Evolutionary conservation across 331 rosid species (phyloP), one percentile per base, ranked within the genome.

Genomic region (Pyracantha coccinea): DNA sequence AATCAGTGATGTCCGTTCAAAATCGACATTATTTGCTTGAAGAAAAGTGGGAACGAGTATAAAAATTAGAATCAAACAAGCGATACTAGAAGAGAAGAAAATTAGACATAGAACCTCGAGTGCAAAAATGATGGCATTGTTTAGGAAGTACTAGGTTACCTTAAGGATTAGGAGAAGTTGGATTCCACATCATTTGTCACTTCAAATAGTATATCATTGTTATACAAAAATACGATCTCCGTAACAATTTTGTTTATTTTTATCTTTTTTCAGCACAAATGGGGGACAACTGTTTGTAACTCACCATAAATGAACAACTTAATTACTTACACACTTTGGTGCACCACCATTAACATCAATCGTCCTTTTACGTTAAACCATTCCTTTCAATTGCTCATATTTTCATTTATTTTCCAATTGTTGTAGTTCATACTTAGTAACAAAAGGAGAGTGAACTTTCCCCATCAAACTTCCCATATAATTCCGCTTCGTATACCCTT

Each of bases 1-100:
- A 38, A 38, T 9, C 44, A 38, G 1, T 93, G 96, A 76, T 91
- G 97, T 15, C 96, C 93, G 83, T 93, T 91, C 2, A 63, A 90
- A 78, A 76, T 87, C 89, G 29, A 91, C 82, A 10, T 78, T 59
- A 66, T 88, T 80, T 69, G 78, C 92, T 92, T 93, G 80, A 31
- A 68, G 27, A 57, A 10, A 64, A 72, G 50, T 6, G 14, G 38
- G 23, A 54, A 70, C 9, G 3, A 52, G 15, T 35, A 47, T 16
- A 50, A 19, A 17, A 52, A 16, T 2, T 38, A 38, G 45, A 38
- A 38, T 10, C 45, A 38, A 38, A 38, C 45, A 38, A 38, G 45
- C 14, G 14, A 38, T 38, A 10, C 45, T 38, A 38, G 45, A 2
- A 38, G 45, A 38, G 45, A 38, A 38, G 1, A 38, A 38, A 38